Evolutionary conservation across 2,329 filamentous ascomycete genomes (phyloP).

Genomic region (Xylariomycetidae sp.): DNA sequence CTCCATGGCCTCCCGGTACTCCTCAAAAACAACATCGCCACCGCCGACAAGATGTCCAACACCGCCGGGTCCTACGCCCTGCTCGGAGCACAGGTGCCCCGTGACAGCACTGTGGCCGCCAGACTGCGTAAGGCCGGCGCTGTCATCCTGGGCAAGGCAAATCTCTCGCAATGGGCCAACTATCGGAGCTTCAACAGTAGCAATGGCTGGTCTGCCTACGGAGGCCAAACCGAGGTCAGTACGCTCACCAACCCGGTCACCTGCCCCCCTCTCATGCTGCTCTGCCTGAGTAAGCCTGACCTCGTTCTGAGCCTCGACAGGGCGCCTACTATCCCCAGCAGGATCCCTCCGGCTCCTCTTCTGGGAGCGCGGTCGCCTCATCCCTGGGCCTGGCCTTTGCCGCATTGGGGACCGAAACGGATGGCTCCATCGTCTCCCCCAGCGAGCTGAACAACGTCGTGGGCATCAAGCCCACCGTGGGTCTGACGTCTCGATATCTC

Average conservation of each 20-base stretch:
- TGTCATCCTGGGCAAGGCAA: slow-evolving; percentile 61
- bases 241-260: no score
- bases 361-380: slow-evolving; percentile 54
- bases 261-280: no score
- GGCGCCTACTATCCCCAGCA: slow-evolving; percentile 56
- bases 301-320: no score
- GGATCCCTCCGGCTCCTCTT: slow-evolving; percentile 56
- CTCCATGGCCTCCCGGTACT: slow-evolving; percentile 61
- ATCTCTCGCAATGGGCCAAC: slow-evolving; percentile 60
- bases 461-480: slow-evolving; percentile 62
- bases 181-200: slow-evolving; percentile 50
- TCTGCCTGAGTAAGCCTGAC: no score
- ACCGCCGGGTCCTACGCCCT: slow-evolving; percentile 59
- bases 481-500: slow-evolving; percentile 53
- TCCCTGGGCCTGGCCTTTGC: slow-evolving; percentile 55
- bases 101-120: slow-evolving; percentile 51
- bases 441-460: slow-evolving; percentile 50
- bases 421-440: slow-evolving; percentile 56
- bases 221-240: slow-evolving; percentile 56
- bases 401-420: slow-evolving; percentile 56
- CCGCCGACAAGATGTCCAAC: slow-evolving; percentile 56
- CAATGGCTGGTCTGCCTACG: slow-evolving; percentile 60
- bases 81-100: slow-evolving; percentile 48
- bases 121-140: slow-evolving; percentile 56
- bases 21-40: slow-evolving; percentile 64